Evolutionary conservation across 108 stramenopile species (phyloP).

Genomic region (Aurantiochytrium sp.): DNA sequence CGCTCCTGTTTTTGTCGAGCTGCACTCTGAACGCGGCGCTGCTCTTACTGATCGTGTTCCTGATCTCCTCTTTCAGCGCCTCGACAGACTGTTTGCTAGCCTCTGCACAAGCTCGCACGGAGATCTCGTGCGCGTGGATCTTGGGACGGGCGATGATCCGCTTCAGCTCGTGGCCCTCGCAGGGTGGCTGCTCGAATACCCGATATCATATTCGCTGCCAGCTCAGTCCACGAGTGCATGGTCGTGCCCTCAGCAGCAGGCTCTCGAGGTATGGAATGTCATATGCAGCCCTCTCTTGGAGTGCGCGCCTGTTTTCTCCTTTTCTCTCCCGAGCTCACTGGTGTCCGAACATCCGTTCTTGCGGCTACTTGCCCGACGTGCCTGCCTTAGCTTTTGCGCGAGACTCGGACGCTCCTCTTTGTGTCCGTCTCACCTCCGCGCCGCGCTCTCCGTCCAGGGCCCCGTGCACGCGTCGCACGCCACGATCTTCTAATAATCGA

Average conservation of each 20-base stretch:
- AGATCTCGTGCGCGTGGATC: background rate
- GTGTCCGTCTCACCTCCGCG: too few relatives aligned
- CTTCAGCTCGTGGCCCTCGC: background rate
- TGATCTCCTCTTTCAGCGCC: background rate
- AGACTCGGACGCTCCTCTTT: too few relatives aligned
- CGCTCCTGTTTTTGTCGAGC: background rate
- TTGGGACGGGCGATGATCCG: background rate
- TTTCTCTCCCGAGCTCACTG: background rate
- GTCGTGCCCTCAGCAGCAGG: background rate
- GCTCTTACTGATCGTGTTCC: background rate
- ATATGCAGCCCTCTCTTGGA: background rate
- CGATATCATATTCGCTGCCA: background rate
- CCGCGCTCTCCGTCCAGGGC: too few relatives aligned
- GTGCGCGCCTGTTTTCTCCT: background rate
- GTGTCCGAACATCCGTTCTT: background rate
- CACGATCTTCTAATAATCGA: too few relatives aligned
- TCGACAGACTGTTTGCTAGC: background rate
- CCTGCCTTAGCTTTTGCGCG: too few relatives aligned
- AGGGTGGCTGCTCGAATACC: background rate
- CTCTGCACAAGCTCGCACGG: too few relatives aligned
- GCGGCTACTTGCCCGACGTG: too few relatives aligned
- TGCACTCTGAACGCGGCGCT: background rate
- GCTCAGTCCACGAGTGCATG: background rate
- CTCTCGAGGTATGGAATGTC: background rate
- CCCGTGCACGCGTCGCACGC: too few relatives aligned